A percentile compares a stretch with the other conserved stretches of the same genome.
phyloP scores from a whole-genome alignment of 176 grass and related monocot species.

The Elaeis guineensis region DNA sequence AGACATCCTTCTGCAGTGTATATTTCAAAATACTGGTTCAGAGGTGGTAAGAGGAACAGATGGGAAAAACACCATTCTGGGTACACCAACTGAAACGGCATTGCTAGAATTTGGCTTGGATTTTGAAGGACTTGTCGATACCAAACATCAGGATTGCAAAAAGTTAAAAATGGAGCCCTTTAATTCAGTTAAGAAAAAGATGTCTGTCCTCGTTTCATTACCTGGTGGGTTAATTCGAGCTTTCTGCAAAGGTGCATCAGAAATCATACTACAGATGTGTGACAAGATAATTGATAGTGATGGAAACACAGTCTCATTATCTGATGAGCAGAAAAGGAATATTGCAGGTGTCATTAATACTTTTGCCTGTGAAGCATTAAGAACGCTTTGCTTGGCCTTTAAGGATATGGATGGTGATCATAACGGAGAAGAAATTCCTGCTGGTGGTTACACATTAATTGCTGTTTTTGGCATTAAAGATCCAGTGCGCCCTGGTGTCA shows the following conservation, averaged over 20 bases:
- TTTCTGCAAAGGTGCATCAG: constrained; percentile 80
- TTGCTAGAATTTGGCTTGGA: constrained; percentile 79
- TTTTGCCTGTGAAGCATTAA: constrained; percentile 76
- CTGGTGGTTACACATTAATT: constrained; percentile 65
- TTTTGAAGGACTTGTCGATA: constrained; percentile 35
- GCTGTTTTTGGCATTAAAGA: constrained; percentile 94
- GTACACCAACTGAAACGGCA: constrained; percentile 88
- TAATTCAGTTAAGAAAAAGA: constrained; percentile 94
- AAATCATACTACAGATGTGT: constrained; percentile 70
- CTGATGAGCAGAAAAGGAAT: constrained; percentile 28
- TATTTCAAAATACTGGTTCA: constrained; percentile 71
- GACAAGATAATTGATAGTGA: constrained; percentile 36
- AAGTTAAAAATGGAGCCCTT: constrained; percentile 87
- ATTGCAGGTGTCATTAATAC: constrained; percentile 52
- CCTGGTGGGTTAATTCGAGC: constrained; percentile 39
- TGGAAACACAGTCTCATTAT: constrained; percentile 39
- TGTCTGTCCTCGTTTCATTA: constrained; percentile 59
- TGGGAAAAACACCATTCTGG: constrained; percentile 55
- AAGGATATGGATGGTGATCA: constrained; percentile 38
- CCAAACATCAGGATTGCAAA: constrained; percentile 21
- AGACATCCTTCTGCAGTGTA: constrained; percentile 52
- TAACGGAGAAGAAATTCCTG: constrained; percentile 37
- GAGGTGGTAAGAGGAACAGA: constrained; percentile 69
- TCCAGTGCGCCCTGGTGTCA: constrained; percentile 67
- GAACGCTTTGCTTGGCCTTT: constrained; percentile 93